A percentile compares a stretch with the other conserved stretches of the same genome.
phyloP scores from a whole-genome alignment of 2,329 filamentous ascomycete genomes.

The Coniosporium tulheliwenetii region DNA sequence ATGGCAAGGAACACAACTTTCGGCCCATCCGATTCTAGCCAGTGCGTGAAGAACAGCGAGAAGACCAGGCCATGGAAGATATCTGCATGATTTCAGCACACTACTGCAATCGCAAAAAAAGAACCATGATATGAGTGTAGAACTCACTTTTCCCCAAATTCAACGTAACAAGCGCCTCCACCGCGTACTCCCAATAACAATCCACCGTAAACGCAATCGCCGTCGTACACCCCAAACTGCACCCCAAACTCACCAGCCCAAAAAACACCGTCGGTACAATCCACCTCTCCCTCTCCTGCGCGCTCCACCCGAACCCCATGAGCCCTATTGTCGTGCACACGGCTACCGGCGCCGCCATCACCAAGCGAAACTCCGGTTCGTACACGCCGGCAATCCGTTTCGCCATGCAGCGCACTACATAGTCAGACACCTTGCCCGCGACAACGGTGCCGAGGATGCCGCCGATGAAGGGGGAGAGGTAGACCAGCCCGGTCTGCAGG shows the following conservation, averaged over 20 bases:
- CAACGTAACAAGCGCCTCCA: constrained; percentile 82
- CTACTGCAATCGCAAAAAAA: background rate
- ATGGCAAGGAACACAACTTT: constrained; percentile 69
- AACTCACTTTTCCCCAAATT: constrained; percentile 74
- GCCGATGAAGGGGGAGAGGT: constrained; percentile 78
- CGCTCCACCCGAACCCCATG: constrained; percentile 95
- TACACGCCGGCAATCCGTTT: constrained; percentile 83
- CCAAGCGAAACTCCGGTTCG: constrained; percentile 80
- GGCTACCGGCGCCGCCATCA: constrained; percentile 72
- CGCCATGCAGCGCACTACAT: constrained; percentile 70
- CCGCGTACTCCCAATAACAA: constrained; percentile 83
- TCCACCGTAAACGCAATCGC: constrained; percentile 90
- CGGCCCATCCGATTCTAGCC: constrained; percentile 61
- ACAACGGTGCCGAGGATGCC: constrained; percentile 83
- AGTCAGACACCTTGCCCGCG: constrained; percentile 73
- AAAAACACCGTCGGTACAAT: constrained; percentile 92
- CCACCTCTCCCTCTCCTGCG: constrained; percentile 57
- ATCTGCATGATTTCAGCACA: constrained; percentile 26
- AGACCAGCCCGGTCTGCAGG: constrained; percentile 70
- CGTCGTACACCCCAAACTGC: constrained; percentile 77
- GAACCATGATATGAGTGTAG: too few relatives aligned
- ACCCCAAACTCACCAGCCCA: constrained; percentile 81
- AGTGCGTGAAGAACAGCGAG: constrained; percentile 71
- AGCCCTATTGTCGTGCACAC: constrained; percentile 69
- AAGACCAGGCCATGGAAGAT: constrained; percentile 83